A percentile compares a stretch with the other conserved stretches of the same genome.
phyloP scores from a whole-genome alignment of 2,329 filamentous ascomycete species.

The Escovopsis sp. region DNA sequence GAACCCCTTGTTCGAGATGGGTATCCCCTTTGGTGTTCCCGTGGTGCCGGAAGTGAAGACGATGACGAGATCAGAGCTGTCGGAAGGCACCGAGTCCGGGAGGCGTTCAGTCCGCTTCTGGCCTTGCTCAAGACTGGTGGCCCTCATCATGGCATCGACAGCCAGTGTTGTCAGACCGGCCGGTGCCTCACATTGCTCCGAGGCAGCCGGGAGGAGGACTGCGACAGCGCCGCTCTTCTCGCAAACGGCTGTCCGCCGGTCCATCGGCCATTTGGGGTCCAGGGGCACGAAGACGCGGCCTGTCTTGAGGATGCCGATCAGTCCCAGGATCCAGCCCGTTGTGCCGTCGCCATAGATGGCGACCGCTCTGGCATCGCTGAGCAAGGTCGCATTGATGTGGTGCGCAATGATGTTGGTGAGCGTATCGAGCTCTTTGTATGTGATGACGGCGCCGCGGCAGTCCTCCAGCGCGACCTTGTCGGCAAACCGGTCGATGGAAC shows the following conservation, averaged over 20 bases:
- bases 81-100: neutral
- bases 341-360: constrained; percentile 4
- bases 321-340: constrained; percentile 2
- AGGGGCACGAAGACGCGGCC: constrained; percentile 2
- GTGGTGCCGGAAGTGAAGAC: constrained; percentile 5
- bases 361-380: neutral
- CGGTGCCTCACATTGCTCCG: neutral
- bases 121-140: neutral
- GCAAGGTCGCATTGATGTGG: neutral
- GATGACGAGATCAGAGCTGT: constrained; percentile 1
- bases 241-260: neutral
- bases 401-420: neutral
- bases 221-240: neutral
- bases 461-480: neutral
- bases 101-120: neutral
- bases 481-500: neutral
- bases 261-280: constrained; percentile 4
- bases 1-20: constrained; percentile 2
- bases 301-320: constrained; percentile 2
- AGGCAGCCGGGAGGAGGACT: neutral
- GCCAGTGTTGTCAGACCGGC: neutral
- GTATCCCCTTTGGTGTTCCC: constrained; percentile 4
- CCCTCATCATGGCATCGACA: neutral
- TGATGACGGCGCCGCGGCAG: neutral
- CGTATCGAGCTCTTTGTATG: neutral